Base-by-base conservation (phyloP, 768 basidiomycete genomes). In the Erythrobasidium yunnanense region DNA sequence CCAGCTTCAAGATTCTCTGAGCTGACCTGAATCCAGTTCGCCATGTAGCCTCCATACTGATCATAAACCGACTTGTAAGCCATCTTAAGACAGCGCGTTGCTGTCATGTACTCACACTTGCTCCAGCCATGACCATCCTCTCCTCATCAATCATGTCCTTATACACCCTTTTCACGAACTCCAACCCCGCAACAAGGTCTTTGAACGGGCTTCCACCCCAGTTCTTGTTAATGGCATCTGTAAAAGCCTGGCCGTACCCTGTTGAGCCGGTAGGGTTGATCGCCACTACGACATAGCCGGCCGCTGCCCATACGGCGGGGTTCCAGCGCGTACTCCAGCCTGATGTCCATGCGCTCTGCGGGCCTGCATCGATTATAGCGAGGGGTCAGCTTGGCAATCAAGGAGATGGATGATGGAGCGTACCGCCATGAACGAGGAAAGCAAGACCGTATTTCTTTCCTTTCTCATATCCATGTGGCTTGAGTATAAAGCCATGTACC, bases 201-300 rank as follows among this genome's bases (percentile, higher is more conserved):
- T 72, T 76, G 49, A 73, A 76, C 38, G 68, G 76, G 70, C 68
- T 34, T 65, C 75, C 73, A 30, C 78, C 78, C 77, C 78, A 79
- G 13, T 75, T 73, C 34, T 56, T 58, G 1, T 69, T 69, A 27
- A 68, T 67, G 30, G 55, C 56, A 25, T 66, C 55, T 2, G 54
- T 49, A 25, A 68, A 66, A 30, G 13, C 63, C 27, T 70, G 66
- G 11, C 66, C 56, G 53, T 66, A 69, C 23, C 54, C 60, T 2
- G 93, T 96, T 29, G 86, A 88, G 7, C 93, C 93, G 0, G 91
- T 93, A 1, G 93, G 93, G 74, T 97, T 96, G 71, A 95, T 85
- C 30, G 85, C 80, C 42, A 95, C 81, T 11, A 84, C 82, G 71
- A 93, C 85, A 76, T 96, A 99, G 0, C 93, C 90, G 73, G 89